Base-by-base conservation (phyloP, 805 yeast species). In the Tetrapisispora fleetii region DNA sequence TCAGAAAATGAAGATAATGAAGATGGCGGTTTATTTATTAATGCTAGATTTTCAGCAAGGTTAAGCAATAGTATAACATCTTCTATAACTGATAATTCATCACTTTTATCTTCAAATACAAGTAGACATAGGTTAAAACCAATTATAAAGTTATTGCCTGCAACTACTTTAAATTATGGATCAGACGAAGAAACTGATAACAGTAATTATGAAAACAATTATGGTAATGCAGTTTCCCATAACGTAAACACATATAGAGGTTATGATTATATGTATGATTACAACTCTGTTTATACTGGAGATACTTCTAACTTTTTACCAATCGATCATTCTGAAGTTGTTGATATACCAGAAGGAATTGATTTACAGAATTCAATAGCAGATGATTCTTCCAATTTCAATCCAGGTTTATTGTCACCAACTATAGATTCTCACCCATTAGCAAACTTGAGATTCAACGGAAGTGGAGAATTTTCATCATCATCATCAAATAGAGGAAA, bases 81-180 rank as follows among this genome's bases (percentile, higher is more conserved):
- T 9, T 55, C 67, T 35, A 40, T 53, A 3, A 55, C 65, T 1
- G 65, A 59, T 41, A 55, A 43, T 18, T 58, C 67, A 0, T 62
- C 67, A 2, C 45, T 56, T 14, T 52, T 51, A 9, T 59, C 66
- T 2, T 50, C 57, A 10, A 40, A 49, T 16, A 45, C 45, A 10
- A 46, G 51, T 6, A 54, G 50, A 33, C 33, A 37, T n/a, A 43
- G 50, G 7, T 18, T 57, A 51, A 60, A 63, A 52, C 76, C 77
- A 40, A 84, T 87, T 11, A 89, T 90, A 53, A 88, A 87, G 36
- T 71, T 80, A 40, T 68, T 91, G 46, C 97, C 98, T 2, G 81
- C 96, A 2, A 89, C 98, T 0, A 80, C 87, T 0, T 75, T 91
- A 48, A 89, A 90, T 61, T 79, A 79, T 61, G 86, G 87, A 8